Conservation (phyloP, 805 yeast species). For the Wickerhamiella allomyrinae region DNA sequence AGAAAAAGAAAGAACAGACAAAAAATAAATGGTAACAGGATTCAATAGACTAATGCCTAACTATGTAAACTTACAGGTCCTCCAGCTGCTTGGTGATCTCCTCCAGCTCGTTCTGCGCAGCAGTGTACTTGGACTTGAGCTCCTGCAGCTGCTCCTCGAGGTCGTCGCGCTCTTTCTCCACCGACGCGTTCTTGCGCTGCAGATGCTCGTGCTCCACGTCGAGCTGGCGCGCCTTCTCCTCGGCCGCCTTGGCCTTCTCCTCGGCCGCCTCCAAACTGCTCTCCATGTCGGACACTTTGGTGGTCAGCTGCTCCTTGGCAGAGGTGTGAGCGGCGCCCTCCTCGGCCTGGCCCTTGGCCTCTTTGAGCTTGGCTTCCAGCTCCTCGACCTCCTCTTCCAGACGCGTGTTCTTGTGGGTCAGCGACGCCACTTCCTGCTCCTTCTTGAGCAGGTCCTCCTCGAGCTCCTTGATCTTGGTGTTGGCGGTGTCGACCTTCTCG, state of each 20-base stretch:
- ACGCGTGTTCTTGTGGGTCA: constrained; percentile 80
- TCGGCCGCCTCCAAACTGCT: constrained; percentile 86
- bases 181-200: constrained; percentile 83
- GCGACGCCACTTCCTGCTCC: constrained; percentile 88
- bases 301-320: constrained; percentile 78
- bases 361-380: constrained; percentile 57
- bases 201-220: constrained; percentile 93
- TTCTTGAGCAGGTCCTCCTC: constrained; percentile 86
- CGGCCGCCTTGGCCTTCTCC: constrained; percentile 79
- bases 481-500: constrained; percentile 83
- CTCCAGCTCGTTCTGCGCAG: constrained; percentile 86
- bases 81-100: constrained; percentile 95
- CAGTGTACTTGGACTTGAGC: constrained; percentile 61
- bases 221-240: constrained; percentile 85
- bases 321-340: constrained; percentile 80
- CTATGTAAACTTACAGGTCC: constrained; percentile 32
- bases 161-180: constrained; percentile 84
- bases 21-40: too few species aligned
- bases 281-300: constrained; percentile 79
- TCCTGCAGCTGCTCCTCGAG: constrained; percentile 87
- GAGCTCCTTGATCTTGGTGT: constrained; percentile 66
- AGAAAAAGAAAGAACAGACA: too few species aligned
- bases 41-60: too few species aligned
- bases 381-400: constrained; percentile 69
- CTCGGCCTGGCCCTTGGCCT: constrained; percentile 75